Evolutionary conservation across 306 rosid species (phyloP).

Genomic region (Vicia sativa): DNA sequence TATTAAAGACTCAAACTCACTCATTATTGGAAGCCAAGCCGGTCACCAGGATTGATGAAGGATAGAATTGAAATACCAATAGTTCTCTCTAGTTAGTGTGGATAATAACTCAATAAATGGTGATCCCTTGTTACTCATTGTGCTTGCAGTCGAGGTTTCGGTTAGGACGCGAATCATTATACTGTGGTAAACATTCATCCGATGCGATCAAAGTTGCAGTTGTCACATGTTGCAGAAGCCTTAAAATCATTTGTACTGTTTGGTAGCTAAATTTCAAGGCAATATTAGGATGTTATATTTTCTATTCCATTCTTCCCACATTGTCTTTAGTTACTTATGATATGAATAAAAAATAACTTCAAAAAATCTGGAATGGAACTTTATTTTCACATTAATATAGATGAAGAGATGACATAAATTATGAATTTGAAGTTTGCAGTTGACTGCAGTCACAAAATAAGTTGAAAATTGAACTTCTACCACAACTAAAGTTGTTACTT

Average conservation of each 20-base stretch:
- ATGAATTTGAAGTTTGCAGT: neutral
- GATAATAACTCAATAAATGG: constrained; percentile 35
- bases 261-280: constrained; percentile 13
- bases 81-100: constrained; percentile 51
- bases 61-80: constrained; percentile 41
- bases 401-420: neutral
- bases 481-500: too few relatives aligned
- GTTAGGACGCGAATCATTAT: neutral
- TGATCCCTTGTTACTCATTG: neutral
- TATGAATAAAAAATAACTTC: neutral
- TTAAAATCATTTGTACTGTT: neutral
- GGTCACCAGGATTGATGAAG: constrained; percentile 31
- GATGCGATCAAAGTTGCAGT: neutral
- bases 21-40: constrained; percentile 40
- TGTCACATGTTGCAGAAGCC: neutral
- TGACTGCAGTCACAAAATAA: too few relatives aligned
- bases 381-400: neutral
- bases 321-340: constrained; percentile 16
- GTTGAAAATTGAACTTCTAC: too few relatives aligned
- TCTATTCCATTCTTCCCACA: constrained; percentile 3
- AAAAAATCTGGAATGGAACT: neutral
- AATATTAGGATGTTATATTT: neutral
- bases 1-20: constrained; percentile 33
- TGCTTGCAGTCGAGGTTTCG: neutral
- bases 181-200: neutral